A percentile compares a stretch with the other conserved stretches of the same genome.
Evolutionary conservation across 1,139 yeast species (phyloP).

Genomic region (Saccharomycopsis hybrid): DNA sequence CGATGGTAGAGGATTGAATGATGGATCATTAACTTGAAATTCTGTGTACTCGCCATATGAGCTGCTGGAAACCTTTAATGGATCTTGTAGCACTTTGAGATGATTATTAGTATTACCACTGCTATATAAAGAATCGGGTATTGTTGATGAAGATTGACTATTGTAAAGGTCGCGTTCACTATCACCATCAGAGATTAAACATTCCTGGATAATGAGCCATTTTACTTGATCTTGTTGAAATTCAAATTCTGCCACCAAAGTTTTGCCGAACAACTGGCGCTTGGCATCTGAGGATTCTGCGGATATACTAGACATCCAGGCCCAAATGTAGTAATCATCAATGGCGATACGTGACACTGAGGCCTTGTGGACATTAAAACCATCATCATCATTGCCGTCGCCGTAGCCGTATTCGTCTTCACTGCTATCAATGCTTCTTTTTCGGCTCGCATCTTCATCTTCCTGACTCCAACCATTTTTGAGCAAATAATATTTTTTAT

Average conservation of each 20-base stretch:
- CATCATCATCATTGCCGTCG: constrained; percentile 48
- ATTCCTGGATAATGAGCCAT: constrained; percentile 21
- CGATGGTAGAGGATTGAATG: too few relatives aligned
- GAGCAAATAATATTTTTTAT: constrained; percentile 31
- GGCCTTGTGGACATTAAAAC: constrained; percentile 28
- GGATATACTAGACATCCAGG: constrained; percentile 77
- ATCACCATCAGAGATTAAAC: not conserved
- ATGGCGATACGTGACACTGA: constrained; percentile 58
- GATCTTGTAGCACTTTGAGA: too few relatives aligned
- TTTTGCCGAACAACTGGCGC: constrained; percentile 70
- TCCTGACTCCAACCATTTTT: constrained; percentile 27
- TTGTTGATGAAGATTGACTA: constrained; percentile 9
- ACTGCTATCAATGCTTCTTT: too few relatives aligned
- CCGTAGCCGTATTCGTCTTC: constrained; percentile 68
- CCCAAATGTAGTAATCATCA: constrained; percentile 87
- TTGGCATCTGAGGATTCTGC: constrained; percentile 64
- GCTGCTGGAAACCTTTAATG: too few relatives aligned
- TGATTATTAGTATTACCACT: constrained; percentile 30
- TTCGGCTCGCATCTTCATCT: not conserved
- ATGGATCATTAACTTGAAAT: too few relatives aligned
- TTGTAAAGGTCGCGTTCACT: not conserved
- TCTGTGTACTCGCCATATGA: too few relatives aligned
- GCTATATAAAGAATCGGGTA: constrained; percentile 4
- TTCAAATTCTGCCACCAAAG: constrained; percentile 65
- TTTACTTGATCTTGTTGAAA: constrained; percentile 22